Evolutionary conservation across 1,139 yeast species (phyloP), one percentile per base, ranked within the genome.

Genomic region (Suzukiozyma palmioleophila): DNA sequence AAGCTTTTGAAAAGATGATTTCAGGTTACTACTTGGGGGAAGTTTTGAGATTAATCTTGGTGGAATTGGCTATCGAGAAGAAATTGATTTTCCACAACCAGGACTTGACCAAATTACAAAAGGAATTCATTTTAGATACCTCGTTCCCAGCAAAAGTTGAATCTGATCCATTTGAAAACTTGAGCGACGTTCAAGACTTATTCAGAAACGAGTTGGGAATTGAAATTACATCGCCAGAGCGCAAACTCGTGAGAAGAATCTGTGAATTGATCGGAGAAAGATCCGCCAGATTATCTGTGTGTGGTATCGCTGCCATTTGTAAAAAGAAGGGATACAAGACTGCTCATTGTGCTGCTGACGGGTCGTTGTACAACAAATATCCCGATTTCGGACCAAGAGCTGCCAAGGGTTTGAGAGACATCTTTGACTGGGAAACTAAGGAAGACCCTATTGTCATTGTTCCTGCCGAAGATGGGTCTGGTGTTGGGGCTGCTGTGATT

Each of bases 21-120:
- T 87, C 96, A 33, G 98, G 98, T 48, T 86, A 88, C 68, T 92
- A 92, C 66, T 73, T 92, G 55, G 98, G 98, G 56, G 98, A 92
- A 71, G 73, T 92, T 33, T 69, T 90, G 54, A 81, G 98, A 62
- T 74, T 88, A 59, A 77, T 85, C 42, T 72, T 92, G 54, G 57
- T 89, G 32, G 97, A 90, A 51, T 73, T 87, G 52, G 67, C 80
- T 54, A 73, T 73, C 32, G 75, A 77, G 45, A 60, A 61, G 50
- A 82, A 84, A 33, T 64, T 78, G 46, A 68, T 92, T 44, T 89
- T 92, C 66, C 69, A 76, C 56, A 69, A 62, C 48, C 90, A 88
- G 67, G 83, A 84, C 60, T 62, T 81, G 48, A 49, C 79, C 47
- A 75, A 77, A 58, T 75, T 73, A 60, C 59, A 75, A 45, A 60